Percentiles rank a stretch among this genome's conserved stretches.
phyloP scores from a whole-genome alignment of 352 stramenopile genomes.

The Phytophthora quininea region DNA sequence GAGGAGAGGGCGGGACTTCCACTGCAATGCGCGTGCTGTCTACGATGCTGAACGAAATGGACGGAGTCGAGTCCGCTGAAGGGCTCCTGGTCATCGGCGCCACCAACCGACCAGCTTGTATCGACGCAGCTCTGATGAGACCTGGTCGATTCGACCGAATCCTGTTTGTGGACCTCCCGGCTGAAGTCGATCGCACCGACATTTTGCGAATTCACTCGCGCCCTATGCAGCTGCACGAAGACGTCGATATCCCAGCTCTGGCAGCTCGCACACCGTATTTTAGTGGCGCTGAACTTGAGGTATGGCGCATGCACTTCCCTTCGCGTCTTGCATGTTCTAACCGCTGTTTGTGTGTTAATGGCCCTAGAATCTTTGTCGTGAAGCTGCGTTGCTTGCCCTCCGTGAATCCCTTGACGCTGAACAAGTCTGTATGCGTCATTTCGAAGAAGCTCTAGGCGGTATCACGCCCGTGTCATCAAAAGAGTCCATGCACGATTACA shows the following conservation, averaged over 20 bases:
- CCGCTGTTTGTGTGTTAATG: constrained; percentile 13
- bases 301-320: constrained; percentile 21
- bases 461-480: constrained; percentile 65
- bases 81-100: constrained; percentile 97
- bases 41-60: constrained; percentile 98
- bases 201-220: constrained; percentile 85
- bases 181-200: constrained; percentile 50
- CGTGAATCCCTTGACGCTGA: constrained; percentile 69
- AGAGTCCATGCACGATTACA: constrained; percentile 60
- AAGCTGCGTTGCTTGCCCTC: constrained; percentile 77
- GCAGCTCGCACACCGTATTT: constrained; percentile 65
- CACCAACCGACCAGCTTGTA: constrained; percentile 97
- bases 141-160: constrained; percentile 96
- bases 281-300: constrained; percentile 89
- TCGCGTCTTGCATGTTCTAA: constrained; percentile 2
- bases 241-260: constrained; percentile 71
- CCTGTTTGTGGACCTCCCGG: constrained; percentile 94
- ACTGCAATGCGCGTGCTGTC: constrained; percentile 94
- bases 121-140: constrained; percentile 97
- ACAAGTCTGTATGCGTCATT: constrained; percentile 63
- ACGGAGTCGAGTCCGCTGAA: constrained; percentile 94
- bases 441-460: constrained; percentile 51
- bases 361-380: constrained; percentile 83
- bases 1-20: constrained; percentile 50
- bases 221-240: constrained; percentile 59